These are phyloP conservation scores for Fusarium clavum DNA, from an alignment of 2,329 filamentous ascomycete genomes.

Conservation along the genomic window DNA sequence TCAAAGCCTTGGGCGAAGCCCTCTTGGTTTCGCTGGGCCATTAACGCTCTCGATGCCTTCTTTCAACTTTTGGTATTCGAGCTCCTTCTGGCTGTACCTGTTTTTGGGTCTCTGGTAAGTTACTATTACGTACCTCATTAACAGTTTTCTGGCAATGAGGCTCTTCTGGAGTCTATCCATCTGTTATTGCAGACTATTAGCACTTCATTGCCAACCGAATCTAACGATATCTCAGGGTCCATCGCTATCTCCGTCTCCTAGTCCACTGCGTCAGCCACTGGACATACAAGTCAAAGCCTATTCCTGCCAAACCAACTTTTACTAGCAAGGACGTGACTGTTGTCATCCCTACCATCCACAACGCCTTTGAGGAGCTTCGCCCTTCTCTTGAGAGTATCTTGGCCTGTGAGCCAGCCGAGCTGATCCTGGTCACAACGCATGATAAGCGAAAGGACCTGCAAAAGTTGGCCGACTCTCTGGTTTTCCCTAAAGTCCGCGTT, in stretches of 20 bases:
- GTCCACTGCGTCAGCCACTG: conserved; percentile 89
- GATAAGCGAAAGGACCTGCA: conserved; percentile 78
- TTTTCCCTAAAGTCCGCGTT: conserved; percentile 74
- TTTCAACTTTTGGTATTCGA: conserved; percentile 55
- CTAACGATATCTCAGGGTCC: conserved; percentile 68
- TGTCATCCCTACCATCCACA: conserved; percentile 92
- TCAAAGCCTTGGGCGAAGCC: conserved; percentile 25
- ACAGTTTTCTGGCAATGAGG: not conserved
- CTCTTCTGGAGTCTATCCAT: not conserved
- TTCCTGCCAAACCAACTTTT: conserved; percentile 83
- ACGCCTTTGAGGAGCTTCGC: conserved; percentile 83
- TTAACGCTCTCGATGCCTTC: conserved; percentile 40
- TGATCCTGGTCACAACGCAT: conserved; percentile 89
- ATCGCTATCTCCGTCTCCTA: conserved; percentile 87
- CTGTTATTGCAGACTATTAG: not conserved
- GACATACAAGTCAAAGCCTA: conserved; percentile 85
- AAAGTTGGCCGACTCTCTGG: conserved; percentile 72
- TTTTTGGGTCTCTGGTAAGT: conserved; percentile 63
- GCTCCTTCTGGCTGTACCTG: conserved; percentile 60
- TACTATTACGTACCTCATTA: not conserved
- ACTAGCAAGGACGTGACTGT: conserved; percentile 89
- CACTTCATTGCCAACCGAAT: not conserved
- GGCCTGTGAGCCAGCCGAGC: conserved; percentile 73
- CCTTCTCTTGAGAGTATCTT: conserved; percentile 84
- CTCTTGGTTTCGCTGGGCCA: conserved; percentile 31